phyloP scores from a whole-genome alignment of 139 green algal species.

The Klebsormidium nitens region DNA sequence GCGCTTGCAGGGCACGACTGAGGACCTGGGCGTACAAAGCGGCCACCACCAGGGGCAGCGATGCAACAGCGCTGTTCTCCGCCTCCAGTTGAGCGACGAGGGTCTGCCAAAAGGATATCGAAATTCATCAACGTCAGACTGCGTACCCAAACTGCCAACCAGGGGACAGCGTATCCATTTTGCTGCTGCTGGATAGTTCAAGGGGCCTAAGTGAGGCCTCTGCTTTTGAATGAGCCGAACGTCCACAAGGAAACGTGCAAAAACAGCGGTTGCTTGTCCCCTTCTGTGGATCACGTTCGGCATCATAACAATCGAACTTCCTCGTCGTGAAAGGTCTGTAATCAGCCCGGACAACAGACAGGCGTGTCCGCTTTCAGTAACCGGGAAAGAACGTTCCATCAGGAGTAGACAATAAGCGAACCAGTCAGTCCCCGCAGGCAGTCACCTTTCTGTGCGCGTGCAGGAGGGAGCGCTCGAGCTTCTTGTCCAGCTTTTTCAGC shows the following conservation, averaged over 20 bases:
- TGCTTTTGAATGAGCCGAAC: background rate
- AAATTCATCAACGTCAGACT: background rate
- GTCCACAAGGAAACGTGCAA: background rate
- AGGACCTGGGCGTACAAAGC: slow-evolving; percentile 52
- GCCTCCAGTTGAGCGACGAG: slow-evolving; percentile 47
- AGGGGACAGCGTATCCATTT: no score
- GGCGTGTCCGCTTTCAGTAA: background rate
- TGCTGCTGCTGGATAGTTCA: no score
- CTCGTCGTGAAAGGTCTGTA: no score
- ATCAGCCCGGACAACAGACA: background rate
- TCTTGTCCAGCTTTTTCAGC: slow-evolving; percentile 66
- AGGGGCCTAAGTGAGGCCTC: background rate
- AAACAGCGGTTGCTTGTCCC: no score
- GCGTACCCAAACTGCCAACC: background rate
- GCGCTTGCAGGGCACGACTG: slow-evolving; percentile 38
- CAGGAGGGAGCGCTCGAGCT: slow-evolving; percentile 52
- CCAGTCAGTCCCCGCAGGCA: slow-evolving; percentile 2
- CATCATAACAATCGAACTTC: no score
- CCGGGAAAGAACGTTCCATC: background rate
- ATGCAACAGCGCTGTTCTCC: slow-evolving; percentile 46
- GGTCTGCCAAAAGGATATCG: background rate
- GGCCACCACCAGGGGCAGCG: slow-evolving; percentile 62
- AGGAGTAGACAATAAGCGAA: background rate
- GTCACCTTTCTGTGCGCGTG: slow-evolving; percentile 28
- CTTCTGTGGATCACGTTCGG: no score